Conservation (phyloP, 2,329 filamentous ascomycete species). For the Plectosphaerella plurivora region DNA sequence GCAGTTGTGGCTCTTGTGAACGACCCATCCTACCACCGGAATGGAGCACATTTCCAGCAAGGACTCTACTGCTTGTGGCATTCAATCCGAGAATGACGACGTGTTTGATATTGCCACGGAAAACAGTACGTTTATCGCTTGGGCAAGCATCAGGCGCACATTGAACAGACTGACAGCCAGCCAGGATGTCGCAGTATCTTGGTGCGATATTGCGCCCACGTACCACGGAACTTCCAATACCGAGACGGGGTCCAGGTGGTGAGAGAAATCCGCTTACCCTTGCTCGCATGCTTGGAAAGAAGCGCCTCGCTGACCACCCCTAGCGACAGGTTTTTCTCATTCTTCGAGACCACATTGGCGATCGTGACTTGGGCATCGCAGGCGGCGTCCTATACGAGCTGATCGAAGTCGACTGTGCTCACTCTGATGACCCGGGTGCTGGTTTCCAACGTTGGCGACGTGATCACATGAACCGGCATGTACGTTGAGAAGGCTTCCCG, state of each 20-base stretch:
- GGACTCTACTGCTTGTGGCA: too few relatives aligned
- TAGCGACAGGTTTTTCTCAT: conserved; percentile 31
- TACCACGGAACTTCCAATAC: conserved; percentile 41
- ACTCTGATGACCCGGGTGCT: conserved; percentile 38
- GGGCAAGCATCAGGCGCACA: neutral
- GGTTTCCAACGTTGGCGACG: conserved; percentile 42
- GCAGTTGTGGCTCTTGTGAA: too few relatives aligned
- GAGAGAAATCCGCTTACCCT: conserved; percentile 4
- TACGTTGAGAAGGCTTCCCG: conserved; percentile 13
- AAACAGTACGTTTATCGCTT: neutral
- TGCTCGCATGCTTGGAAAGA: neutral
- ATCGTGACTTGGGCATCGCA: conserved; percentile 37
- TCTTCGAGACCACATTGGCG: conserved; percentile 37
- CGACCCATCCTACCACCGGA: too few relatives aligned
- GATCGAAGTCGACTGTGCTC: conserved; percentile 39
- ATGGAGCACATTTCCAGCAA: too few relatives aligned
- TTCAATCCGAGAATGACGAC: too few relatives aligned
- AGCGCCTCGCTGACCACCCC: neutral
- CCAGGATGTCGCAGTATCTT: conserved; percentile 41
- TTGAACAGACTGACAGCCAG: neutral
- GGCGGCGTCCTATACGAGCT: conserved; percentile 41
- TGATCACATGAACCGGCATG: conserved; percentile 38
- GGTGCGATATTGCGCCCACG: conserved; percentile 35
- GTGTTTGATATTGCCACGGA: too few relatives aligned
- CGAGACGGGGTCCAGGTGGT: conserved; percentile 38